phyloP scores from a whole-genome alignment of 805 yeast species.

The Ogataea pini region DNA sequence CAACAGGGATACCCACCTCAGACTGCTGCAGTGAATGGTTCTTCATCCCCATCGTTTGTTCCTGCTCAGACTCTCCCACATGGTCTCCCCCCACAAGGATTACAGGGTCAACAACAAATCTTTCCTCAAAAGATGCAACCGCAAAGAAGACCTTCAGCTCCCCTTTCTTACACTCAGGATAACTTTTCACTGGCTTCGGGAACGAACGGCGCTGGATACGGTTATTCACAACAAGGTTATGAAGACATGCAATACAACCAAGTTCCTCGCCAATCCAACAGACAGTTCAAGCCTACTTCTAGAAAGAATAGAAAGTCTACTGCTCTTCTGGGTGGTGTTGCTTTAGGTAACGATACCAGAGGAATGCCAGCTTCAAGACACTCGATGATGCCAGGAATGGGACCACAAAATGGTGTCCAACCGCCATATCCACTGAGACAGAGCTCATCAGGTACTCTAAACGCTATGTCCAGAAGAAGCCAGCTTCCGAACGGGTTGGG shows the following conservation, averaged over 20 bases:
- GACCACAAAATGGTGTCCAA: constrained; percentile 8
- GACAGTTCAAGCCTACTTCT: constrained; percentile 43
- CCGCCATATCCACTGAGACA: constrained; percentile 21
- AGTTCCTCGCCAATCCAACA: constrained; percentile 20
- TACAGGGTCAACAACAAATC: constrained; percentile 33
- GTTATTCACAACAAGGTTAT: constrained; percentile 15
- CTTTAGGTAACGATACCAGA: constrained; percentile 29
- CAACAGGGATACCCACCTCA: constrained; percentile 5
- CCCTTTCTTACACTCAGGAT: constrained; percentile 25
- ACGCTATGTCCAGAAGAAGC: constrained; percentile 21
- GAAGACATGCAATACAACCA: constrained; percentile 23
- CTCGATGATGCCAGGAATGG: constrained; percentile 33
- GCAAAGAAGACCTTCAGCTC: constrained; percentile 32
- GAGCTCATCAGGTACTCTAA: constrained; percentile 22
- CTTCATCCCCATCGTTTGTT: constrained; percentile 31
- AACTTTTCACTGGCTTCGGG: constrained; percentile 27
- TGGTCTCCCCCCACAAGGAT: constrained; percentile 38
- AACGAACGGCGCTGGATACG: constrained; percentile 17
- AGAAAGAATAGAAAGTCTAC: constrained; percentile 48
- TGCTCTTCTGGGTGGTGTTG: constrained; percentile 30
- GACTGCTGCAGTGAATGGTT: constrained; percentile 19
- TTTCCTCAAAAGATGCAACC: constrained; percentile 26
- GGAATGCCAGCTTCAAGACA: constrained; percentile 33
- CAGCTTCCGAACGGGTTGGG: constrained; percentile 26
- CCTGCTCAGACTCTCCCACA: constrained; percentile 36